Base-by-base conservation (phyloP, 2,329 filamentous ascomycete species). In the Fusarium sp. region DNA sequence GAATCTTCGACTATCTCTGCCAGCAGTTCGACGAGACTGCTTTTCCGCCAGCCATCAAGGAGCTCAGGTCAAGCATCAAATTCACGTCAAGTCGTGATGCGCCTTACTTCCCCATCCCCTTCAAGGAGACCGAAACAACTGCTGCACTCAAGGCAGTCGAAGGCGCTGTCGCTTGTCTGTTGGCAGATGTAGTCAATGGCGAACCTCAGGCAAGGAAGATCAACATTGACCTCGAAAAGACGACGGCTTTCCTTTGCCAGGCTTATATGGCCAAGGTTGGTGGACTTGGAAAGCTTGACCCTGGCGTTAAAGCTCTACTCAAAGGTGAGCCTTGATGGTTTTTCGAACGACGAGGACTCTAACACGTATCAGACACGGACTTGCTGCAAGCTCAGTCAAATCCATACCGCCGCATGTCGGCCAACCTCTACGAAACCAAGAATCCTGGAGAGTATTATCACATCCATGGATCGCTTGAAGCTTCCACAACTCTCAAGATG, bases 401-500 rank as follows among this genome's bases (percentile, higher is more conserved):
- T 60, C 78, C 85, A 7, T 92, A 92, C 71, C 85, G 90, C 9
- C 86, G 90, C 59, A 81, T 92, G 74, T 90, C 89, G 10, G 89
- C 89, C 12, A 91, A 91, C 59, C 76, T 92, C 2, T 92, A 91
- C 75, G 81, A 84, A 68, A 91, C 89, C 8, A 88, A 85, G 71
- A 82, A 80, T n/a, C 76, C 80, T 1, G 85, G 83, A n/a, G 81
- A 88, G 70, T 92, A 86, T 69, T 92, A 90, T 70, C 90, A 92
- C 69, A 89, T 92, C 25, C 90, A 92, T 71, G 89, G 90, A 40
- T 92, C 89, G 1, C 76, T 92, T 1, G 89, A 92, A 65, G 89
- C 90, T 4, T 87, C 85, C 9, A 88, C 84, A 7, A 90, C 88
- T 0, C 76, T 92, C 26, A 80, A 84, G 40, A 91, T 91, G 88